Evolutionary conservation across 1,284 basidiomycete species (phyloP).

Genomic region (Austroboletus novae-zelandiae): DNA sequence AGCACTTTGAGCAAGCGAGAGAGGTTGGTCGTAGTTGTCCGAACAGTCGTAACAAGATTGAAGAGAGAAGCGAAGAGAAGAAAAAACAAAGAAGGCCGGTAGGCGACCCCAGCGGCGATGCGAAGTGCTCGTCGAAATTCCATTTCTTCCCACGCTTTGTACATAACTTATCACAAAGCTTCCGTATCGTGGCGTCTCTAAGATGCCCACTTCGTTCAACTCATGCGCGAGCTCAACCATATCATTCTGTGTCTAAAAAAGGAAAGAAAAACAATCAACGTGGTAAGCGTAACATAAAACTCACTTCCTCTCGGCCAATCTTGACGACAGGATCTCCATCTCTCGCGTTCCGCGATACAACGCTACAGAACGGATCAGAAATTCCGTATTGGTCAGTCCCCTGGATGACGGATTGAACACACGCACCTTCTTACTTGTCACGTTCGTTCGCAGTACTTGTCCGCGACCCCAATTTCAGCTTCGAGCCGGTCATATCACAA

Average conservation of each 20-base stretch:
- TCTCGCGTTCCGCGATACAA: slow-evolving; percentile 35
- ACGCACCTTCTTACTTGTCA: slow-evolving; percentile 38
- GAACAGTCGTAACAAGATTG: slow-evolving; percentile 26
- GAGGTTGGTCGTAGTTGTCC: slow-evolving; percentile 18
- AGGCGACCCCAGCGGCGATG: slow-evolving; percentile 8
- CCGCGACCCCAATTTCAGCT: slow-evolving; percentile 32
- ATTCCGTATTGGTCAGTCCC: not conserved
- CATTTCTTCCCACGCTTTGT: slow-evolving; percentile 29
- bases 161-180: slow-evolving; percentile 12
- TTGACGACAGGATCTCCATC: slow-evolving; percentile 42
- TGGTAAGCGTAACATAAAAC: slow-evolving; percentile 7
- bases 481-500: not conserved
- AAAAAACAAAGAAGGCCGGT: slow-evolving; percentile 6
- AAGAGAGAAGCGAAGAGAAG: slow-evolving; percentile 5
- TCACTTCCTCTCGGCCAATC: slow-evolving; percentile 37
- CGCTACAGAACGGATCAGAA: slow-evolving; percentile 25
- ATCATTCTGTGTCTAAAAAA: slow-evolving; percentile 31
- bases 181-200: slow-evolving; percentile 10
- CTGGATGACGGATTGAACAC: not conserved
- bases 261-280: not conserved
- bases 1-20: slow-evolving; percentile 3
- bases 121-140: slow-evolving; percentile 14
- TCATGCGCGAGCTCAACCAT: slow-evolving; percentile 43
- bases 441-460: slow-evolving; percentile 33
- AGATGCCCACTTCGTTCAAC: slow-evolving; percentile 36